These are phyloP conservation scores for Panicum miliaceum DNA, from an alignment of 176 grass and related monocot species.

Conservation along the genomic window DNA sequence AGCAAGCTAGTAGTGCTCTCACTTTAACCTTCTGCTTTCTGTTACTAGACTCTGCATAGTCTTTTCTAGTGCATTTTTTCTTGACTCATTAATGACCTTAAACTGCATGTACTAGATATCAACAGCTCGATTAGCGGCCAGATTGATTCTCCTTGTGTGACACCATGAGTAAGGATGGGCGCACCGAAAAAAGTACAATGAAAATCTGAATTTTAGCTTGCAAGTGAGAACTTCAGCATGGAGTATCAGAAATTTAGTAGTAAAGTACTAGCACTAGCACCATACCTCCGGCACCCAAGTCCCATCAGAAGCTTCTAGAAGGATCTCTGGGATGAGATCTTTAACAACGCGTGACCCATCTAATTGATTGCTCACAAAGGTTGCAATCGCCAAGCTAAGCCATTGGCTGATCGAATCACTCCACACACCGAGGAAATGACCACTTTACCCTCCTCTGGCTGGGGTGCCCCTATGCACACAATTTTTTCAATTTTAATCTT, in stretches of 20 bases:
- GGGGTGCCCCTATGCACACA: not conserved
- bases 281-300: too few species aligned
- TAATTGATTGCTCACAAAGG: conserved; percentile 9
- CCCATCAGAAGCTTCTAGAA: conserved; percentile 30
- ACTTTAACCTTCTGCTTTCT: conserved; percentile 8
- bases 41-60: not conserved
- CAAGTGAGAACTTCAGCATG: conserved; percentile 9
- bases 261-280: not conserved
- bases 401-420: not conserved
- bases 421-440: not conserved
- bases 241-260: not conserved
- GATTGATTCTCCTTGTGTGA: conserved; percentile 2
- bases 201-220: conserved; percentile 10
- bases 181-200: not conserved
- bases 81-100: not conserved
- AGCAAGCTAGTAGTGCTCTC: not conserved
- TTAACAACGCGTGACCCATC: conserved; percentile 6
- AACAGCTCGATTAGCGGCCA: not conserved
- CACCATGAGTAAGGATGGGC: not conserved
- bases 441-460: not conserved
- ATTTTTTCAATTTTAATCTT: too few species aligned
- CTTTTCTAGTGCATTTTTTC: not conserved
- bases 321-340: not conserved
- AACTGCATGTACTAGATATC: not conserved
- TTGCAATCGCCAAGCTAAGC: not conserved